Conservation (phyloP, 2,329 filamentous ascomycete genomes). For the Fusarium nurragi region DNA sequence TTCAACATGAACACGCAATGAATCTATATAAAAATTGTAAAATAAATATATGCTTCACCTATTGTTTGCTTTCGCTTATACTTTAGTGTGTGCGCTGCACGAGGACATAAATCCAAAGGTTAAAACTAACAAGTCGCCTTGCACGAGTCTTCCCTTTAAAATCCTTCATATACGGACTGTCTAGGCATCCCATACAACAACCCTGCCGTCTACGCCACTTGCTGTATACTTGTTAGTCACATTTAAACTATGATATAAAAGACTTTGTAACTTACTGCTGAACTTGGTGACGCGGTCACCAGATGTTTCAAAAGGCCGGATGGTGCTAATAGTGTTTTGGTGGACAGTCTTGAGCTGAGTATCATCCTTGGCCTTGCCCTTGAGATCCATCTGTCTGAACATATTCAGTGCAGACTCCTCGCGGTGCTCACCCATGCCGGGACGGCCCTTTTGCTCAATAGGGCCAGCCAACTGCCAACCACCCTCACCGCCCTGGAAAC, state of each 20-base stretch:
- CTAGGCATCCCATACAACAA: constrained; percentile 80
- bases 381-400: constrained; percentile 99
- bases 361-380: constrained; percentile 90
- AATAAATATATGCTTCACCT: not conserved
- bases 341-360: constrained; percentile 95
- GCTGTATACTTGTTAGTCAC: constrained; percentile 59
- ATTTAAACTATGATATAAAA: not conserved
- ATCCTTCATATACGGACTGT: not conserved
- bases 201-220: constrained; percentile 82
- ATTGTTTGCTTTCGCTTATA: not conserved
- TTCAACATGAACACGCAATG: too few species aligned
- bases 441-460: constrained; percentile 76
- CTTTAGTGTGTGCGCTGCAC: not conserved
- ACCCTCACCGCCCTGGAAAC: constrained; percentile 78
- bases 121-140: not conserved
- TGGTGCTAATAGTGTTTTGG: constrained; percentile 92
- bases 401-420: constrained; percentile 97
- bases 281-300: constrained; percentile 78
- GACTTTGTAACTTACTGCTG: constrained; percentile 73
- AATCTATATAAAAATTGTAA: too few species aligned
- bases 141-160: not conserved
- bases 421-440: constrained; percentile 68
- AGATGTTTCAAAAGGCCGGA: constrained; percentile 77
- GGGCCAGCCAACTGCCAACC: constrained; percentile 89
- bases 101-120: not conserved